A percentile compares a stretch with the other conserved stretches of the same genome.
Conservation (phyloP, 2,329 filamentous ascomycete genomes). For the Colletotrichum abscissum region DNA sequence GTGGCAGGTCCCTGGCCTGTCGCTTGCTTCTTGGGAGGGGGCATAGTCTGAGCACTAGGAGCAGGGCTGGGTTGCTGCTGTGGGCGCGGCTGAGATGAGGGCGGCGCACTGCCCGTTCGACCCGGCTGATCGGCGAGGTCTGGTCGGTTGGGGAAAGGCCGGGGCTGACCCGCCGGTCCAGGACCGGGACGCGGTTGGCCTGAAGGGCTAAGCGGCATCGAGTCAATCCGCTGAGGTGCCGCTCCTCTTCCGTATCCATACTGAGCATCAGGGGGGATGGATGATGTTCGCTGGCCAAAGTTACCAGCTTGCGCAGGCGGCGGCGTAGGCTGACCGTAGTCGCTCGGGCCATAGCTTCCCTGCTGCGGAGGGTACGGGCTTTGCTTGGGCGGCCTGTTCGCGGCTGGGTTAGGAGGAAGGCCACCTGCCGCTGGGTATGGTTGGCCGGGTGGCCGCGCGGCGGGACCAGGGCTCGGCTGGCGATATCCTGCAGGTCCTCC, state of each 20-base stretch:
- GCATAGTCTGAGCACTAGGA: constrained; percentile 45
- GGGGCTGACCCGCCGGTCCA: constrained; percentile 15
- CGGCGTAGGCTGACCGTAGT: constrained; percentile 35
- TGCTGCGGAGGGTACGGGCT: constrained; percentile 43
- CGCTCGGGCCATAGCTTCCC: constrained; percentile 33
- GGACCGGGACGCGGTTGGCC: constrained; percentile 29
- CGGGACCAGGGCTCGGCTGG: constrained; percentile 51
- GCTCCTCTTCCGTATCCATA: constrained; percentile 42
- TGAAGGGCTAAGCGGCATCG: constrained; percentile 40
- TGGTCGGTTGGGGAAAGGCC: constrained; percentile 28
- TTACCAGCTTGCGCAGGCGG: constrained; percentile 44
- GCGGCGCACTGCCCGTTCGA: constrained; percentile 52
- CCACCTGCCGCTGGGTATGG: constrained; percentile 42
- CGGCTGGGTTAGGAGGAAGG: constrained; percentile 46
- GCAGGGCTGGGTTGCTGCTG: constrained; percentile 42
- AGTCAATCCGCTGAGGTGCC: constrained; percentile 46
- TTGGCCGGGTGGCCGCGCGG: constrained; percentile 41
- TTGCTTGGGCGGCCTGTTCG: constrained; percentile 53
- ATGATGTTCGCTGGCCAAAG: constrained; percentile 52
- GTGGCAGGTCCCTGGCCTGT: constrained; percentile 87
- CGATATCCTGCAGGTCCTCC: constrained; percentile 55
- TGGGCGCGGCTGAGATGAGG: constrained; percentile 41
- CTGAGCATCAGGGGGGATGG: constrained; percentile 42
- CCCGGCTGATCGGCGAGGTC: constrained; percentile 36
- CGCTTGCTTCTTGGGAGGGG: constrained; percentile 53